Evolutionary conservation across 345 rosid genomes (phyloP).

Genomic region (Bruguiera sexangula): DNA sequence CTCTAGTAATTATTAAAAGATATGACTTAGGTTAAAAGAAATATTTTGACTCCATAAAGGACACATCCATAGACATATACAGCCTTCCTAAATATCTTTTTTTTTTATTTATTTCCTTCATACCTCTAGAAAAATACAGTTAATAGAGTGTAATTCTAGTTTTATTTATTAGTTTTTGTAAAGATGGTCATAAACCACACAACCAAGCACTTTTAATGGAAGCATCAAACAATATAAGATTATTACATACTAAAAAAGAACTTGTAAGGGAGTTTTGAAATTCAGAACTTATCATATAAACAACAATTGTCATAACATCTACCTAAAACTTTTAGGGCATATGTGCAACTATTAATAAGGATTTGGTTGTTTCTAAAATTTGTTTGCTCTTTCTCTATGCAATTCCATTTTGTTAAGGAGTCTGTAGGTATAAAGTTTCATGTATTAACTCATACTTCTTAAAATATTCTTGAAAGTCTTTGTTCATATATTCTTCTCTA

Average conservation of each 20-base stretch:
- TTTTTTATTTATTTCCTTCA: background rate
- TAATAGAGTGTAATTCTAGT: too few relatives aligned
- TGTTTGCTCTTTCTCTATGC: background rate
- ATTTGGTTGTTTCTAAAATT: background rate
- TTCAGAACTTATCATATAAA: background rate
- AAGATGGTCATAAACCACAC: background rate
- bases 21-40: background rate
- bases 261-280: background rate
- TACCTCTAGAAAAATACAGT: background rate
- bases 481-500: background rate
- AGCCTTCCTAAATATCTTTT: background rate
- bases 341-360: background rate
- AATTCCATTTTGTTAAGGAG: background rate
- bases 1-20: background rate
- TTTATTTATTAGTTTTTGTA: too few relatives aligned
- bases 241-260: background rate
- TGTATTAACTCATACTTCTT: background rate
- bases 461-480: background rate
- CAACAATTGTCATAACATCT: fast-evolving
- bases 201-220: background rate
- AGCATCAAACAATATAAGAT: background rate
- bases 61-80: background rate
- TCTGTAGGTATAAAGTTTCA: background rate
- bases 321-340: background rate
- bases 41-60: background rate